Conservation (phyloP, 2,329 filamentous ascomycete species). For the Xylaria sp. region DNA sequence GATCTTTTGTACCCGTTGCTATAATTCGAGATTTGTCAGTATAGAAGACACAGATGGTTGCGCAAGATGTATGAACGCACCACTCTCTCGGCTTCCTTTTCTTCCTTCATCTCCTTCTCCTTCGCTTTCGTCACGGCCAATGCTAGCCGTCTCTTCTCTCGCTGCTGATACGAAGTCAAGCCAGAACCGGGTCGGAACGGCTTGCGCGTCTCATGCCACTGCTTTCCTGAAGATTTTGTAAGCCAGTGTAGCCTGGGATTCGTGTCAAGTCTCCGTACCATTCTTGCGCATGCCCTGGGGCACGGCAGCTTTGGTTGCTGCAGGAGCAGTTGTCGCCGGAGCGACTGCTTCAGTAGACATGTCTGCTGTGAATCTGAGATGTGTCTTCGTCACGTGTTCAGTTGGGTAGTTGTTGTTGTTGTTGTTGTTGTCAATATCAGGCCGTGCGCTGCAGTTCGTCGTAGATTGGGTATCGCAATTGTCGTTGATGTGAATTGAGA, state of each 20-base stretch:
- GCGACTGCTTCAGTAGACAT: conserved; percentile 43
- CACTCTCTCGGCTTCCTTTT: conserved; percentile 85
- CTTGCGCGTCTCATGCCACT: conserved; percentile 81
- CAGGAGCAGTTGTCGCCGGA: conserved; percentile 33
- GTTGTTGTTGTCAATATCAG: neutral
- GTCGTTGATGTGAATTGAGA: neutral
- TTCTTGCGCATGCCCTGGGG: conserved; percentile 73
- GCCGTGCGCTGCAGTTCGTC: neutral
- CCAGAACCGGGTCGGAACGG: conserved; percentile 80
- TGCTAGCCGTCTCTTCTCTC: conserved; percentile 63
- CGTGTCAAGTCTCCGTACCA: conserved; percentile 47
- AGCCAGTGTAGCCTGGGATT: conserved; percentile 4
- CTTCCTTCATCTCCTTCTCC: conserved; percentile 92
- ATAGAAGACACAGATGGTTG: neutral
- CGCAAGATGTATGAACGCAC: conserved; percentile 40
- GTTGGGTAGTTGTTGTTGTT: neutral
- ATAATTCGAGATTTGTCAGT: conserved; percentile 15
- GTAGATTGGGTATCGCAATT: neutral
- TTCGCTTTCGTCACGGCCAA: conserved; percentile 79
- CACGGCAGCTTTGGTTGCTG: conserved; percentile 31
- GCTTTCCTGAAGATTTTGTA: conserved; percentile 63
- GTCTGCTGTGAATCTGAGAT: conserved; percentile 11
- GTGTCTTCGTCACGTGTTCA: neutral
- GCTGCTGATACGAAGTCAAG: conserved; percentile 72
- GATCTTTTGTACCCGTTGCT: conserved; percentile 73